A percentile compares a stretch with the other conserved stretches of the same genome.
Evolutionary conservation across 1,139 yeast genomes (phyloP).

Genomic region (Candida neerlandica): DNA sequence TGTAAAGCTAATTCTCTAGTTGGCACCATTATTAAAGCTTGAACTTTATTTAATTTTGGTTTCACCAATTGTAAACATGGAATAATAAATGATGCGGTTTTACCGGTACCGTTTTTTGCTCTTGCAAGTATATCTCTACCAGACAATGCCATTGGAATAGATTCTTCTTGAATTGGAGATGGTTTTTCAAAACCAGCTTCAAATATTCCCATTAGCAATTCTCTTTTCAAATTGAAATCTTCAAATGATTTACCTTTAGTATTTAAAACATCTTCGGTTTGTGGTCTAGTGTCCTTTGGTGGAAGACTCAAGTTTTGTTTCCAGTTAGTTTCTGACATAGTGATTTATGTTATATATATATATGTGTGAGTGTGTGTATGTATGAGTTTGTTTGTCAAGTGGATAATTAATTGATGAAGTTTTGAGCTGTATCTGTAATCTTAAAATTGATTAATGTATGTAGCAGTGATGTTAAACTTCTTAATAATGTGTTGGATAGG

Average conservation of each 20-base stretch:
- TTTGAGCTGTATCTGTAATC: not conserved
- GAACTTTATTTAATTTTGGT: conserved; percentile 83
- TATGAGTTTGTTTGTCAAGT: no score
- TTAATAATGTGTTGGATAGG: not conserved
- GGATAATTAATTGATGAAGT: not conserved
- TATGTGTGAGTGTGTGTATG: not conserved
- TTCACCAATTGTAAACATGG: conserved; percentile 84
- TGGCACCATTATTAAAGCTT: conserved; percentile 86
- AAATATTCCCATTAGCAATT: conserved; percentile 94
- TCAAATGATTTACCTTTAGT: conserved; percentile 92
- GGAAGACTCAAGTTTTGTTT: conserved; percentile 76
- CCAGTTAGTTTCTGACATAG: conserved; percentile 56
- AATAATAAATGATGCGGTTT: conserved; percentile 93
- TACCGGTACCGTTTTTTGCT: conserved; percentile 98
- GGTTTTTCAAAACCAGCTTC: conserved; percentile 99
- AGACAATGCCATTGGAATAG: conserved; percentile 92
- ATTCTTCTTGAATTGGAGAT: conserved; percentile 96
- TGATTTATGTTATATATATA: conserved; percentile 7
- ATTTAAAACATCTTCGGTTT: conserved; percentile 92
- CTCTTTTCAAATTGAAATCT: conserved; percentile 88
- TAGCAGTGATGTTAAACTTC: not conserved
- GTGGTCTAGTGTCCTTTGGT: conserved; percentile 84
- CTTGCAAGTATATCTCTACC: conserved; percentile 97
- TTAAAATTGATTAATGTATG: not conserved
- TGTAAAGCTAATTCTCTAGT: conserved; percentile 96